Evolutionary conservation across 495 filamentous ascomycete genomes (phyloP), one percentile per base, ranked within the genome.

Genomic region (Aspergillus baeticus): DNA sequence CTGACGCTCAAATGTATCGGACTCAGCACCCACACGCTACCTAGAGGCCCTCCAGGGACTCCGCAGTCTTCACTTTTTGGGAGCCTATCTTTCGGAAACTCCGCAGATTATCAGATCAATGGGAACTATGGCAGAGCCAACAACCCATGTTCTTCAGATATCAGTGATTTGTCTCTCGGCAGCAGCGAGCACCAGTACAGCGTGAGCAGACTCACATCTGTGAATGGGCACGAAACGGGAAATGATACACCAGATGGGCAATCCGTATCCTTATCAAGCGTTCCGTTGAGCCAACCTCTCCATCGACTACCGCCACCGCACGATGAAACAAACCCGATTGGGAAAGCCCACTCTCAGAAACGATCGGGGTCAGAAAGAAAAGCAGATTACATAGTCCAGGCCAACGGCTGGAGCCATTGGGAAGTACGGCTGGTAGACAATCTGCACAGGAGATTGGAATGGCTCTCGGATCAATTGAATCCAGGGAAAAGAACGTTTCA

Each of bases 401-500:
- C 46, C 2, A 57, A 56, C 1, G 22, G 57, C 2, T 56, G 73
- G 43, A 71, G 60, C 42, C 63, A 73, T 33, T 74, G 71, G 66
- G 76, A 78, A 42, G 43, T 75, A 38, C 61, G 60, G 22, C 49
- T 76, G 26, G 59, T 77, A 43, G 62, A 76, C 29, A 55, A 51
- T 15, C 36, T 77, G 45, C 60, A 77, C 47, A 67, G 74, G 42
- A 72, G 68, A 48, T 60, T 78, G 10, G 52, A 63, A 5, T 78
- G 76, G 76, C 53, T 71, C n/a, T 59, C 63, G 22, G 59, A 69
- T 31, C 74, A 78, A 57, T 59, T 69, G 13, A 71, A 60, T 6
- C 73, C 76, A 2, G 76, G 76, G 8, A 63, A 68, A 51, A 73
- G 69, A 48, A 69, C 74, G 5, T 78, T 69, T 49, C 73, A 77